Evolutionary conservation across 176 grass and related monocot species (phyloP).

Genomic region (Elaeis guineensis): DNA sequence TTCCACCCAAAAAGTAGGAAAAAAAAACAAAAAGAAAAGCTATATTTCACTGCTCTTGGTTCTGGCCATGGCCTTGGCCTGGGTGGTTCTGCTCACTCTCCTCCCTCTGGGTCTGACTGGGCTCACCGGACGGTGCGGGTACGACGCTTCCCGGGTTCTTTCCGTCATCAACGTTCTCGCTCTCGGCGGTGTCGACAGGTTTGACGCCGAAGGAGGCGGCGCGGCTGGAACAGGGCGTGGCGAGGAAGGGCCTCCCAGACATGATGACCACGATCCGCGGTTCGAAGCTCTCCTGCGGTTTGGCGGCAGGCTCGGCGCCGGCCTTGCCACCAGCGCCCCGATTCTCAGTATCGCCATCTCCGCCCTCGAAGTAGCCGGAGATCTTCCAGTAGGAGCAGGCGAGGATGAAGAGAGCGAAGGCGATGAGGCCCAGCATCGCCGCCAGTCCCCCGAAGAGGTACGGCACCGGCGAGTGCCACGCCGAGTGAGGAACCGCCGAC

Average conservation of each 20-base stretch:
- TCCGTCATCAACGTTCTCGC: no score
- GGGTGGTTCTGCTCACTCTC: no score
- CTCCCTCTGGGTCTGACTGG: no score
- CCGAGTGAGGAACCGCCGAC: not conserved
- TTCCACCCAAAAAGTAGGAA: no score
- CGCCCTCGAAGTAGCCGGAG: conserved; percentile 21
- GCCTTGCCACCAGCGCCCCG: conserved; percentile 1
- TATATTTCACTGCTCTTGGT: no score
- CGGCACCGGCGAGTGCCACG: conserved; percentile 33
- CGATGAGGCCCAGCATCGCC: conserved; percentile 37
- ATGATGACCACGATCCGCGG: conserved; percentile 49
- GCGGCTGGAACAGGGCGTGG: conserved; percentile 27
- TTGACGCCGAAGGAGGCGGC: not conserved
- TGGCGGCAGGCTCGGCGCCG: not conserved
- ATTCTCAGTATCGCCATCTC: not conserved
- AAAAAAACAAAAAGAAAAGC: no score
- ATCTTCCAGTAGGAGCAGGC: conserved; percentile 35
- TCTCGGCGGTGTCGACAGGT: no score
- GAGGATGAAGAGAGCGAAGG: conserved; percentile 30
- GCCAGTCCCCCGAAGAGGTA: conserved; percentile 42
- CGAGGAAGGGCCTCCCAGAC: conserved; percentile 73
- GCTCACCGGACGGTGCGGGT: no score
- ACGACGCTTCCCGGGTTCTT: no score
- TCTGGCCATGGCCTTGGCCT: no score
- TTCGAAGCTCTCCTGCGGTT: not conserved